A percentile compares a stretch with the other conserved stretches of the same genome.
phyloP scores from a whole-genome alignment of 306 rosid species.

The Vigna mungo region DNA sequence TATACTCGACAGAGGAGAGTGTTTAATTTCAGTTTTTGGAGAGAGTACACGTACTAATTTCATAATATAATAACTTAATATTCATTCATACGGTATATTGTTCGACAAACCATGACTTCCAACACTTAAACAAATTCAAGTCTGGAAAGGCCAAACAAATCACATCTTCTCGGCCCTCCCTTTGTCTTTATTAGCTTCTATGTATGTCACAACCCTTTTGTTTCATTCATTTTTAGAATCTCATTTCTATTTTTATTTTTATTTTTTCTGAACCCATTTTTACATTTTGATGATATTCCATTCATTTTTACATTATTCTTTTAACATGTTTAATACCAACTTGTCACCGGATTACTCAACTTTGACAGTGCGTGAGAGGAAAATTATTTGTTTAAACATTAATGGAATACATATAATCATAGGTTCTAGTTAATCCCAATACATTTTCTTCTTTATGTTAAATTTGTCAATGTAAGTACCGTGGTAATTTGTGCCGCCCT shows the following conservation, averaged over 20 bases:
- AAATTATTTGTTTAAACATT: slow-evolving; percentile 24
- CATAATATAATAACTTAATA: slow-evolving; percentile 39
- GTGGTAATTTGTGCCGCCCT: slow-evolving; percentile 12
- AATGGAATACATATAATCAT: slow-evolving; percentile 1
- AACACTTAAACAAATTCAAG: slow-evolving; percentile 51
- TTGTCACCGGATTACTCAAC: slow-evolving; percentile 50
- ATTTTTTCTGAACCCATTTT: slow-evolving; percentile 39
- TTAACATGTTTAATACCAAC: neutral
- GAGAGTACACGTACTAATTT: slow-evolving; percentile 39
- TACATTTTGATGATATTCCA: slow-evolving; percentile 42
- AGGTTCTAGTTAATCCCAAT: neutral
- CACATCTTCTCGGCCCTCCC: slow-evolving; percentile 23
- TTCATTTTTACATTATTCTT: slow-evolving; percentile 32
- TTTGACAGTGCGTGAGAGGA: slow-evolving; percentile 22
- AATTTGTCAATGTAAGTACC: neutral
- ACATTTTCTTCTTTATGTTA: slow-evolving; percentile 9
- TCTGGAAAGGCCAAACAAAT: slow-evolving; percentile 43
- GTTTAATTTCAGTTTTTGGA: slow-evolving; percentile 45
- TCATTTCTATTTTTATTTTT: neutral
- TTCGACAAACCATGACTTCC: slow-evolving; percentile 53
- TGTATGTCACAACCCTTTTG: slow-evolving; percentile 50
- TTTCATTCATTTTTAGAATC: slow-evolving; percentile 58
- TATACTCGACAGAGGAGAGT: slow-evolving; percentile 58
- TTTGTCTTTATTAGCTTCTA: slow-evolving; percentile 45
- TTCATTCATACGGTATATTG: slow-evolving; percentile 48